These are phyloP conservation scores for Kwoniella mangroviensis DNA, from an alignment of 768 basidiomycete genomes.

Conservation along the genomic window DNA sequence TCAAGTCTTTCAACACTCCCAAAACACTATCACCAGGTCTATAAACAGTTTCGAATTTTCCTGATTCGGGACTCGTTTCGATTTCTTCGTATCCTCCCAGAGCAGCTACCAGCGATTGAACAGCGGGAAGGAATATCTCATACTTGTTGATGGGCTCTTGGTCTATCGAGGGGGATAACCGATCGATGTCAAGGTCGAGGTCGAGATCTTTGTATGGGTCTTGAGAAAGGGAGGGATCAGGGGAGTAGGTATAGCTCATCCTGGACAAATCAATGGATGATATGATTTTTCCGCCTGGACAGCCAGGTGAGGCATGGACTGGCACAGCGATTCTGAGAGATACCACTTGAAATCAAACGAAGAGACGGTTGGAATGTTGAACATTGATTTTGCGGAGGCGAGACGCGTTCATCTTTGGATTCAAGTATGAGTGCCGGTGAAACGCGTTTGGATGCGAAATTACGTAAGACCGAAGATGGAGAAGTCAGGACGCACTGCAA, in stretches of 20 bases:
- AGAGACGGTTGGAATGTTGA: no score
- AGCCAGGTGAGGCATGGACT: neutral
- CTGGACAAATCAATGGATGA: neutral
- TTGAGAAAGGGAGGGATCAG: neutral
- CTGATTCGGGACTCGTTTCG: slow-evolving; percentile 25
- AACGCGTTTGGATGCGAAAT: no score
- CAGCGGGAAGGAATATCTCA: slow-evolving; percentile 55
- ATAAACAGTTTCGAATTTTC: slow-evolving; percentile 48
- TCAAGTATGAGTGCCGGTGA: no score
- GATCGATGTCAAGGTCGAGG: neutral
- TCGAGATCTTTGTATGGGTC: neutral
- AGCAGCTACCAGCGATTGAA: slow-evolving; percentile 55
- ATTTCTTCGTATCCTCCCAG: slow-evolving; percentile 58
- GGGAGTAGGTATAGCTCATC: slow-evolving; percentile 8
- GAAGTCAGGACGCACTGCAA: no score
- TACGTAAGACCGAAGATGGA: no score
- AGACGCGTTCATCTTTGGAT: no score
- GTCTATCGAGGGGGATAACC: neutral
- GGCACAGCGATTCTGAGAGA: no score
- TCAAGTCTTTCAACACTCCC: slow-evolving; percentile 76
- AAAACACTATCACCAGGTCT: slow-evolving; percentile 58
- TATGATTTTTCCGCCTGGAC: neutral
- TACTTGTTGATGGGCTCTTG: slow-evolving; percentile 36
- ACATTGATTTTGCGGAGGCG: no score
- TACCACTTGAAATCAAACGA: no score